Base-by-base conservation (phyloP, 495 filamentous ascomycete species). In the Aspergillus nanangensis region DNA sequence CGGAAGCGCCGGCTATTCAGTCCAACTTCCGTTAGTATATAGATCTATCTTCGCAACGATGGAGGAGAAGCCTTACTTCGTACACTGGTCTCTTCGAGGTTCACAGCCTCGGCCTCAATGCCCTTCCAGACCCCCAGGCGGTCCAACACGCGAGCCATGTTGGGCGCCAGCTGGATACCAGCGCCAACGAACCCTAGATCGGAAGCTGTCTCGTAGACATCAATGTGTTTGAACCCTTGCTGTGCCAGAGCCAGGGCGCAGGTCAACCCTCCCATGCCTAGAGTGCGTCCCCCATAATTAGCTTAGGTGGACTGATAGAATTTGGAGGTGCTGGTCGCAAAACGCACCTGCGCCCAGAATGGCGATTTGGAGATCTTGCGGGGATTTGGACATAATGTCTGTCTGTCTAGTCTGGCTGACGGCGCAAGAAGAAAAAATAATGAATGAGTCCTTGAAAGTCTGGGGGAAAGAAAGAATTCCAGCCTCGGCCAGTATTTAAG, bases 161-260 rank as follows among this genome's bases (percentile, higher is more conserved):
- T 90, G 1, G 86, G 86, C 4, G 87, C 84, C 33, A 92, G 72
- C 61, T 92, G 86, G 53, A 92, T 88, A 21, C 87, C 87, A 5
- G 86, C 87, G 38, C 88, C 88, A 9, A 90, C 84, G 45, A 91
- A 91, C 22, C 87, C 87, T 3, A 91, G 69, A 45, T 85, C 82
- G 14, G 82, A 78, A 1, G 87, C 85, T 21, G 70, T 77, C 58
- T 91, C 86, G 54, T 79, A 91, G 34, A 91, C 79, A 41, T 83
- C 72, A 58, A 91, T 82, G 34, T 83, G 59, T 53, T 76, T 80
- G 65, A 88, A 89, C 11, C 84, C 87, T 60, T 79, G 76, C 61
- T 83, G 81, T 5, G 86, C 85, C 29, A 90, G 75, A 20, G 84
- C 82, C 18, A 91, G 75, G 35, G 87, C 86, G 37, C 65, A 76